Percentiles rank a stretch among this genome's conserved stretches.
Conservation (phyloP, 495 filamentous ascomycete genomes). For the Talaromyces proteolyticus region DNA sequence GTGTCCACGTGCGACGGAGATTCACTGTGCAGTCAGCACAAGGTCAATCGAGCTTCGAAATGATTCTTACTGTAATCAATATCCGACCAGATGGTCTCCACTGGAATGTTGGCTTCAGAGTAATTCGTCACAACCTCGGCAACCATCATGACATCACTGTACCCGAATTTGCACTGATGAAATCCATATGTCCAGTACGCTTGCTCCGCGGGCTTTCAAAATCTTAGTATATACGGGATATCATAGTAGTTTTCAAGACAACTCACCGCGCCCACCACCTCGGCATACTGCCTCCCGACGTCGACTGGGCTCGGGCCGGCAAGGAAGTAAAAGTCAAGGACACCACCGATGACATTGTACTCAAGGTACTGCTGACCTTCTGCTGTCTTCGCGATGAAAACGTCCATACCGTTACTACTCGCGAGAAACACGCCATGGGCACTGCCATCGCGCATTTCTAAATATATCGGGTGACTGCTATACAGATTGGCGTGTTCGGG, state of each 20-base stretch:
- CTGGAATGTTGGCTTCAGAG: constrained; percentile 40
- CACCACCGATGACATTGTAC: constrained; percentile 57
- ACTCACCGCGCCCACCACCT: constrained; percentile 21
- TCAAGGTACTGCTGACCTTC: constrained; percentile 53
- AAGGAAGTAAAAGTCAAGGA: constrained; percentile 50
- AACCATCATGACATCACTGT: constrained; percentile 41
- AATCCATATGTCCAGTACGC: constrained; percentile 49
- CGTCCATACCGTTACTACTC: constrained; percentile 65
- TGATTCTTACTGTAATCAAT: constrained; percentile 15
- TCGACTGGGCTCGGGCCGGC: constrained; percentile 42
- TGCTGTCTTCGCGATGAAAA: constrained; percentile 36
- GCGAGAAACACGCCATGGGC: constrained; percentile 49
- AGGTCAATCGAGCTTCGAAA: neutral
- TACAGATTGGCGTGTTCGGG: constrained; percentile 40
- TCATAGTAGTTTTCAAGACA: neutral
- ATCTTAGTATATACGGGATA: neutral
- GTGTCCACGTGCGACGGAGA: constrained; percentile 15
- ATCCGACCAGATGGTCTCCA: constrained; percentile 55
- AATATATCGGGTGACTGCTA: constrained; percentile 48
- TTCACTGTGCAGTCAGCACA: constrained; percentile 9
- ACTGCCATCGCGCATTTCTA: constrained; percentile 46
- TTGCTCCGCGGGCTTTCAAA: constrained; percentile 42
- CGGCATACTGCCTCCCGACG: constrained; percentile 42
- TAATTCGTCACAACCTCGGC: constrained; percentile 45
- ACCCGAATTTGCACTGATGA: constrained; percentile 54